These are phyloP conservation scores for Phaeosphaeria sp. DNA, from an alignment of 2,329 filamentous ascomycete species.

Conservation along the genomic window DNA sequence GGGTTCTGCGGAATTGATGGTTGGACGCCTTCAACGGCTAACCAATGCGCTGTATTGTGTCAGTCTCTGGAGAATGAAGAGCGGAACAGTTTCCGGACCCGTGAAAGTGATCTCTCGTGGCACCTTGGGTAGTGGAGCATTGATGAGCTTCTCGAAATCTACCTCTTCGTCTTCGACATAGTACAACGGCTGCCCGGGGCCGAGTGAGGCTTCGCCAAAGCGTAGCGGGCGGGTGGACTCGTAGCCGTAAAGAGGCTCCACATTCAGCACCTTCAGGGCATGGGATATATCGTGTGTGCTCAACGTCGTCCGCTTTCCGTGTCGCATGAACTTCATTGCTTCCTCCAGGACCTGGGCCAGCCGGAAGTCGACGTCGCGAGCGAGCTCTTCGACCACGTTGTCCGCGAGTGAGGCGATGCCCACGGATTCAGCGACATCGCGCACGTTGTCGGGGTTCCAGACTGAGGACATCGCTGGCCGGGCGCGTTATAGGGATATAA, in stretches of 20 bases:
- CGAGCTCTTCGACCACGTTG: conserved; percentile 84
- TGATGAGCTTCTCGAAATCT: conserved; percentile 98
- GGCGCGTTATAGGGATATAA: conserved; percentile 12
- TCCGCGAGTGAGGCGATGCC: conserved; percentile 82
- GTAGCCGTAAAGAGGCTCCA: conserved; percentile 96
- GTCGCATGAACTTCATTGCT: conserved; percentile 94
- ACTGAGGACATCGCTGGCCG: conserved; percentile 59
- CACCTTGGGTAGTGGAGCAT: conserved; percentile 92
- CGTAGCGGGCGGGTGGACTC: conserved; percentile 87
- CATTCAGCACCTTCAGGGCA: conserved; percentile 83
- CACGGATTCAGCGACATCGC: conserved; percentile 94
- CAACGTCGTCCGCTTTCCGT: conserved; percentile 82
- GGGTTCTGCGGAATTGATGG: conserved; percentile 97
- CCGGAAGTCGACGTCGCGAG: conserved; percentile 94
- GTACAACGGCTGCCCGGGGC: conserved; percentile 91
- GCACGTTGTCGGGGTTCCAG: conserved; percentile 96
- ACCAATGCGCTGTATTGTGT: conserved; percentile 78
- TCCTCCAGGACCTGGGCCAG: conserved; percentile 93
- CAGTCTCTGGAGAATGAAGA: conserved; percentile 7
- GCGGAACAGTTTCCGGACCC: conserved; percentile 58
- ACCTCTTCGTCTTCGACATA: conserved; percentile 99
- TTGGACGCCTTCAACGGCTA: conserved; percentile 96
- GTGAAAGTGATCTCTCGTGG: conserved; percentile 92
- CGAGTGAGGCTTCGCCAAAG: conserved; percentile 92
- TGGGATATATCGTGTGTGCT: conserved; percentile 89